Conservation (phyloP, 1,284 basidiomycete species). For the Cystobasidium slooffiae region DNA sequence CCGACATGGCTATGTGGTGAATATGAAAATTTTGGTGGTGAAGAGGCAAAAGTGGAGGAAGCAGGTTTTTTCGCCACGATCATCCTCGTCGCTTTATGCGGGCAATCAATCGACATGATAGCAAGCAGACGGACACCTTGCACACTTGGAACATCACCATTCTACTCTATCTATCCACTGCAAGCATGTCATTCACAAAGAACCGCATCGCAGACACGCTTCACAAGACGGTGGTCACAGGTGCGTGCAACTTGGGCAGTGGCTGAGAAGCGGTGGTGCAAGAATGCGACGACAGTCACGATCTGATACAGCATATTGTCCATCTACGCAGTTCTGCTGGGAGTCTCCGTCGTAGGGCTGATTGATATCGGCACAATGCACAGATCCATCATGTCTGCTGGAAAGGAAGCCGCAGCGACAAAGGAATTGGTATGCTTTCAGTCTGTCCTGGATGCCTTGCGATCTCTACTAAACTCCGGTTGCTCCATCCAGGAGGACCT, state of each 20-base stretch:
- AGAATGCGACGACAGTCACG: background rate
- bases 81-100: background rate
- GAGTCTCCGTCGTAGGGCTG: constrained; percentile 33
- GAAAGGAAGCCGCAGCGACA: constrained; percentile 17
- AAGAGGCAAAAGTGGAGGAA: background rate
- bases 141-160: no score
- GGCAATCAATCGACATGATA: background rate
- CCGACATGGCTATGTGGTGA: constrained; percentile 6
- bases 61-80: constrained; percentile 22
- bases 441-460: background rate
- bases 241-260: constrained; percentile 4
- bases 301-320: background rate
- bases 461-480: background rate
- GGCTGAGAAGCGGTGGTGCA: background rate
- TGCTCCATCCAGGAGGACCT: constrained; percentile 20
- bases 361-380: constrained; percentile 40
- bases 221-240: constrained; percentile 31
- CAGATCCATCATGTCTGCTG: constrained; percentile 25
- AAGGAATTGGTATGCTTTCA: constrained; percentile 25
- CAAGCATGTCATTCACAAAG: constrained; percentile 6
- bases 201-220: constrained; percentile 19
- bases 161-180: no score
- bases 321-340: constrained; percentile 16
- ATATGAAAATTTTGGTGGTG: constrained; percentile 16
- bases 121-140: no score